Base-by-base conservation (phyloP, 306 rosid species). In the Echinosophora koreensis region DNA sequence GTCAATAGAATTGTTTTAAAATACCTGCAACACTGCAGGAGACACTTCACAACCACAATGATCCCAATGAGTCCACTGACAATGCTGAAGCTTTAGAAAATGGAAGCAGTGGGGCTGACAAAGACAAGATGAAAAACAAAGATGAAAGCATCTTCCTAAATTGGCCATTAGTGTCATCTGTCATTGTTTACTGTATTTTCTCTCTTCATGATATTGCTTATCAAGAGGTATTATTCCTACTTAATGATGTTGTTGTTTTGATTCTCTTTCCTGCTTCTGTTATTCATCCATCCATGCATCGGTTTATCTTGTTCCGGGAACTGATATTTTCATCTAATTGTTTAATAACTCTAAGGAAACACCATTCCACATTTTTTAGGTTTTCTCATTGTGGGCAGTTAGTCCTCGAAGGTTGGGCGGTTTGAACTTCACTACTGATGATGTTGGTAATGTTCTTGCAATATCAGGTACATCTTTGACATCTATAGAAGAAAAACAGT, bases 121-220 rank as follows among this genome's bases (percentile, higher is more conserved):
- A 79, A 72, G 60, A 74, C 16, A 62, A 71, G 65, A 68, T 28
- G 42, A 22, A 34, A 9, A 42, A 64, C 58, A 57, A 79, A 34
- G 27, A 86, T 56, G 80, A 79, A 80, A 92, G 63, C 84, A 90
- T 92, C 65, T 6, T 92, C 8, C 77, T 11, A 81, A 94, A 94
- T 81, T 94, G 97, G 98, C 95, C 97, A 15, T 74, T 90, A 66
- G 92, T 94, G 90, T 92, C 97, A 78, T 76, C 97, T 27, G 83
- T 90, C 63, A 67, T 92, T 66, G 83, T 88, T 73, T 92, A 89
- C 66, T 90, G 95, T 78, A 30, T 89, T 28, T 89, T 92, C 70
- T 83, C 97, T 42, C 92, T 94, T 42, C 95, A 92, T 78, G 95
- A 92, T 80, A 86, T 90, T 88, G 92, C 95, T 65, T 94, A 84